Evolutionary conservation across 805 yeast genomes (phyloP).

Genomic region (Candida pseudoglaebosa): DNA sequence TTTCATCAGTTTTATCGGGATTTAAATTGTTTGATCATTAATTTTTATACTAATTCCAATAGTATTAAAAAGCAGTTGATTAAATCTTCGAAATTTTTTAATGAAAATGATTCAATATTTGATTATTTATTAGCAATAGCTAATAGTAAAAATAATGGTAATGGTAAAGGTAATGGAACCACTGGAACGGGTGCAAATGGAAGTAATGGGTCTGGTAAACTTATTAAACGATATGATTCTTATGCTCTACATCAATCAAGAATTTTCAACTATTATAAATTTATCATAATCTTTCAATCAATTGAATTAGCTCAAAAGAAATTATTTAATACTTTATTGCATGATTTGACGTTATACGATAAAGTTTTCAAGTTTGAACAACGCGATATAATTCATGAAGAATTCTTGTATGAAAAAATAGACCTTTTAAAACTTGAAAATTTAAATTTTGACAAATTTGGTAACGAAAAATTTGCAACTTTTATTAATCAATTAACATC

Average conservation of each 20-base stretch:
- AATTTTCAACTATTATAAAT: slow-evolving; percentile 39
- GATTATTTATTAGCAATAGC: slow-evolving; percentile 42
- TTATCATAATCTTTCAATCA: slow-evolving; percentile 27
- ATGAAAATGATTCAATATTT: slow-evolving; percentile 24
- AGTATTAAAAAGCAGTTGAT: slow-evolving; percentile 36
- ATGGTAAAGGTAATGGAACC: not conserved
- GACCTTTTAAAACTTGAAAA: slow-evolving; percentile 20
- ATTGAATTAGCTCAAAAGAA: slow-evolving; percentile 31
- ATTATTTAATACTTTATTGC: slow-evolving; percentile 22
- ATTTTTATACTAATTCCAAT: slow-evolving; percentile 35
- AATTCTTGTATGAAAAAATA: slow-evolving; percentile 32
- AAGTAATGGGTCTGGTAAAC: slow-evolving; percentile 31
- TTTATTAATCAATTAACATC: slow-evolving; percentile 16
- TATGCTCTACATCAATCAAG: slow-evolving; percentile 37
- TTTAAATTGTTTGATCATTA: slow-evolving; percentile 29
- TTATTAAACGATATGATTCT: slow-evolving; percentile 32
- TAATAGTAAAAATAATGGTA: not conserved
- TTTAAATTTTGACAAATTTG: slow-evolving; percentile 27
- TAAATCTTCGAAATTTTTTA: slow-evolving; percentile 24
- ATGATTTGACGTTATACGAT: slow-evolving; percentile 29
- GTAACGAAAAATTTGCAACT: slow-evolving; percentile 18
- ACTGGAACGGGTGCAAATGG: slow-evolving; percentile 24
- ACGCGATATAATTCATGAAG: slow-evolving; percentile 33
- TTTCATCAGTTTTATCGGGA: slow-evolving; percentile 37
- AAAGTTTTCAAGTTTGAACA: slow-evolving; percentile 38